Percentiles rank a stretch among this genome's conserved stretches.
These are phyloP conservation scores for Macadamia tetraphylla DNA, from an alignment of 164 flowering plant genomes.

Conservation along the genomic window DNA sequence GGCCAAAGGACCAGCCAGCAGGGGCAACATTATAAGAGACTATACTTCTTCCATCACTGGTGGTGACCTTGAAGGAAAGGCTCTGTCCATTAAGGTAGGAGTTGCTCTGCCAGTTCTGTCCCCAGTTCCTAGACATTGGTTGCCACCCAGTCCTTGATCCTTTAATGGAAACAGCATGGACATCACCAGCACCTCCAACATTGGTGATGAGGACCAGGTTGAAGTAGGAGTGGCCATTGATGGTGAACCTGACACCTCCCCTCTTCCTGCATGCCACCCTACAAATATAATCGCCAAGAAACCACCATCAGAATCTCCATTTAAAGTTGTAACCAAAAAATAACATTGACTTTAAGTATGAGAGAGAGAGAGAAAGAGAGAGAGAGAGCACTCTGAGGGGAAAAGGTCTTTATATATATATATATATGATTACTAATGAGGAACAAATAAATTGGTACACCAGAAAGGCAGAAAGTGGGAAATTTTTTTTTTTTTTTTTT, in stretches of 20 bases:
- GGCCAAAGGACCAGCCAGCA: conserved; percentile 69
- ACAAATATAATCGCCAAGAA: not conserved
- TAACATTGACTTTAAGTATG: not conserved
- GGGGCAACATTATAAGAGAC: conserved; percentile 54
- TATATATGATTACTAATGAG: too few relatives aligned
- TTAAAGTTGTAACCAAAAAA: not conserved
- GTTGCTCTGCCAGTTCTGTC: conserved; percentile 87
- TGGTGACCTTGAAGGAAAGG: conserved; percentile 71
- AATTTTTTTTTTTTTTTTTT: too few relatives aligned
- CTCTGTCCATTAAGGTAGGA: conserved; percentile 52
- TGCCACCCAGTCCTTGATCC: conserved; percentile 72
- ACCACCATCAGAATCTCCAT: too few relatives aligned
- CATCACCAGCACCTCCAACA: conserved; percentile 87
- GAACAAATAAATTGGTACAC: too few relatives aligned
- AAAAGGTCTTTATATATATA: too few relatives aligned
- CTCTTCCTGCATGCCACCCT: conserved; percentile 69
- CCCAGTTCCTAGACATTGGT: conserved; percentile 86
- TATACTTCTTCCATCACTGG: conserved; percentile 54
- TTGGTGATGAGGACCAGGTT: conserved; percentile 68
- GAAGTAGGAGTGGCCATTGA: conserved; percentile 78
- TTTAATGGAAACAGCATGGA: conserved; percentile 49
- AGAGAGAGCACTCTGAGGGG: not conserved
- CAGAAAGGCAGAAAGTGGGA: too few relatives aligned
- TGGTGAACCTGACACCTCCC: conserved; percentile 74
- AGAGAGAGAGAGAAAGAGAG: not conserved